A percentile compares a stretch with the other conserved stretches of the same genome.
Conservation (phyloP, 768 basidiomycete species). For the Vararia minispora region DNA sequence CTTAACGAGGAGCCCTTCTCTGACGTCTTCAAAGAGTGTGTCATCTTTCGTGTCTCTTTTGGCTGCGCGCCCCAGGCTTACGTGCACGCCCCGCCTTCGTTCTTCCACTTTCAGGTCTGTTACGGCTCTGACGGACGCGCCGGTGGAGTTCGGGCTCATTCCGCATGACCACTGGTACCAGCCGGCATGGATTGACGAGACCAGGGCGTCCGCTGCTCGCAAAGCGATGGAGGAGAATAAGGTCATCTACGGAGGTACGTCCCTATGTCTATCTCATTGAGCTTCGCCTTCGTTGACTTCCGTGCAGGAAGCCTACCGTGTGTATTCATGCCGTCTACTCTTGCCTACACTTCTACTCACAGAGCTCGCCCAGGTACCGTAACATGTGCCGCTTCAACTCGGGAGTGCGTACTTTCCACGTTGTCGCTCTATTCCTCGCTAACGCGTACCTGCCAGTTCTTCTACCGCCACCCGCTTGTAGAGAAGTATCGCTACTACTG, state of each 20-base stretch:
- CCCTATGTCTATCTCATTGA: background rate
- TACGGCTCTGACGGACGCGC: conserved; percentile 45
- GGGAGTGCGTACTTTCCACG: conserved; percentile 41
- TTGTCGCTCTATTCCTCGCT: background rate
- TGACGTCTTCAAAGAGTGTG: conserved; percentile 58
- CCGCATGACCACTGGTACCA: conserved; percentile 71
- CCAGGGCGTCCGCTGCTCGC: conserved; percentile 34
- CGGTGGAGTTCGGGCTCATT: conserved; percentile 70
- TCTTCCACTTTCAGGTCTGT: conserved; percentile 34
- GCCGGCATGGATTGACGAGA: conserved; percentile 60
- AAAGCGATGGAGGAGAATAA: conserved; percentile 44
- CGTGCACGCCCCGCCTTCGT: conserved; percentile 19
- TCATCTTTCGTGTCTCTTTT: conserved; percentile 19
- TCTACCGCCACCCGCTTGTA: conserved; percentile 39
- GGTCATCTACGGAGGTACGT: conserved; percentile 43
- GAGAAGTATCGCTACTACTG: conserved; percentile 32
- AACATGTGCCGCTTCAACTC: conserved; percentile 97
- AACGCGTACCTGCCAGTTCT: conserved; percentile 26
- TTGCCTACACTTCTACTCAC: background rate
- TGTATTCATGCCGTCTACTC: conserved; percentile 19
- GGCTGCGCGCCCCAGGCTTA: background rate
- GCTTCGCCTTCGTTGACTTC: background rate
- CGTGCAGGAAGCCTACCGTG: conserved; percentile 61
- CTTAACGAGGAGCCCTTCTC: conserved; percentile 75
- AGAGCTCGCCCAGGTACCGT: conserved; percentile 44